These are phyloP conservation scores for Fraxinus sp. DNA, from an alignment of 305 asterid species.

Conservation along the genomic window DNA sequence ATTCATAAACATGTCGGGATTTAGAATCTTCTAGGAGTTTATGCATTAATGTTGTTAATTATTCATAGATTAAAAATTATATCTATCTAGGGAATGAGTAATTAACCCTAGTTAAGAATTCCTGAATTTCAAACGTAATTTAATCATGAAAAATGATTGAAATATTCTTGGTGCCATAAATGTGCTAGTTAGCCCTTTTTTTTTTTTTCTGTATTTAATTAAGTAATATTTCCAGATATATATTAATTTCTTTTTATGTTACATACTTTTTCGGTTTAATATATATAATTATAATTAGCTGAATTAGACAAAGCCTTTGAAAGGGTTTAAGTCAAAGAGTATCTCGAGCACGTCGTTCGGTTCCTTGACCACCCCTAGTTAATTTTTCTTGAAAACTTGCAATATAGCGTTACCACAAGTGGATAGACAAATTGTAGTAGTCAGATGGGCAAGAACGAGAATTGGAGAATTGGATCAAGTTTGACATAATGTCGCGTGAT, in stretches of 20 bases:
- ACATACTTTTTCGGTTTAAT: too few species aligned
- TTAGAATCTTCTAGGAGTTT: slow-evolving; percentile 29
- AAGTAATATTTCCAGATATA: too few species aligned
- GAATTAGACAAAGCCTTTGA: too few species aligned
- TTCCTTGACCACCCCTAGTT: background rate
- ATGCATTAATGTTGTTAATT: background rate
- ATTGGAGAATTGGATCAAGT: too few species aligned
- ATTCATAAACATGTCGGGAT: slow-evolving; percentile 22
- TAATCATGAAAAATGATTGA: background rate
- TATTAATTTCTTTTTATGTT: too few species aligned
- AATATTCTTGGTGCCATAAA: background rate
- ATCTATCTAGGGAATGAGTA: background rate
- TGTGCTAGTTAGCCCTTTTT: too few species aligned
- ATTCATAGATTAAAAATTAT: too few species aligned
- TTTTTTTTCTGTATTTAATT: too few species aligned
- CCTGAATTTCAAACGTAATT: background rate
- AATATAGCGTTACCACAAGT: background rate
- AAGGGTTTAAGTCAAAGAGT: too few species aligned
- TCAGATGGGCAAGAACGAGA: background rate
- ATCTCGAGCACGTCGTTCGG: too few species aligned
- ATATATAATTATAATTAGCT: too few species aligned
- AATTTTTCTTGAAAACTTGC: background rate
- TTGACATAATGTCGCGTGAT: too few species aligned
- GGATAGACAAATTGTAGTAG: background rate
- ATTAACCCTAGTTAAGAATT: background rate